Conservation (phyloP, 257 asterid species). For the Cordia subcordata region DNA sequence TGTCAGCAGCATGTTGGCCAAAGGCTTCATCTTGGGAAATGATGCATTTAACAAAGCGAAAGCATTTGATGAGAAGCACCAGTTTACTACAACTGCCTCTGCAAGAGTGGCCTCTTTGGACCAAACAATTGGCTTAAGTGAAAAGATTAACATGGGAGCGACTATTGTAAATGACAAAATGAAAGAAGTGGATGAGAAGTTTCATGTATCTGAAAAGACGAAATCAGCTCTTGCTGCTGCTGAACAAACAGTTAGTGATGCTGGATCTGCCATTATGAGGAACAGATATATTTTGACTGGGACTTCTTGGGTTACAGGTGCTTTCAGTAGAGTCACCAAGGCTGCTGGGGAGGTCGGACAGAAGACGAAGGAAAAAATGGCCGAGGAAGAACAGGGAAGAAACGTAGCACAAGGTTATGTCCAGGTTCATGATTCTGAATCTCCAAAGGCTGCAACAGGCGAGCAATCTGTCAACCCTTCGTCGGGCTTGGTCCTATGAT, state of each 20-base stretch:
- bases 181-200: conserved; percentile 37
- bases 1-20: conserved; percentile 42
- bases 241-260: conserved; percentile 39
- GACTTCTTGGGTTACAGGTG: conserved; percentile 44
- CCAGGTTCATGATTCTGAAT: conserved; percentile 15
- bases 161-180: conserved; percentile 37
- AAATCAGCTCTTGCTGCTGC: conserved; percentile 37
- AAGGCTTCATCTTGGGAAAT: conserved; percentile 36
- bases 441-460: conserved; percentile 9
- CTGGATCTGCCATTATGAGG: conserved; percentile 46
- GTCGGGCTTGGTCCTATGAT: conserved; percentile 12
- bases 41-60: conserved; percentile 42
- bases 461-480: conserved; percentile 4
- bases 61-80: conserved; percentile 44
- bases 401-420: conserved; percentile 17
- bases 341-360: conserved; percentile 46
- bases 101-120: conserved; percentile 43
- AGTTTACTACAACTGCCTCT: conserved; percentile 37
- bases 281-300: conserved; percentile 42
- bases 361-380: conserved; percentile 31
- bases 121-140: conserved; percentile 34
- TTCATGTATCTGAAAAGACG: conserved; percentile 41
- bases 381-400: conserved; percentile 28
- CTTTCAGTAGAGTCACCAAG: conserved; percentile 35
- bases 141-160: conserved; percentile 33